phyloP scores from a whole-genome alignment of 164 flowering plant species.

The Saururus chinensis region DNA sequence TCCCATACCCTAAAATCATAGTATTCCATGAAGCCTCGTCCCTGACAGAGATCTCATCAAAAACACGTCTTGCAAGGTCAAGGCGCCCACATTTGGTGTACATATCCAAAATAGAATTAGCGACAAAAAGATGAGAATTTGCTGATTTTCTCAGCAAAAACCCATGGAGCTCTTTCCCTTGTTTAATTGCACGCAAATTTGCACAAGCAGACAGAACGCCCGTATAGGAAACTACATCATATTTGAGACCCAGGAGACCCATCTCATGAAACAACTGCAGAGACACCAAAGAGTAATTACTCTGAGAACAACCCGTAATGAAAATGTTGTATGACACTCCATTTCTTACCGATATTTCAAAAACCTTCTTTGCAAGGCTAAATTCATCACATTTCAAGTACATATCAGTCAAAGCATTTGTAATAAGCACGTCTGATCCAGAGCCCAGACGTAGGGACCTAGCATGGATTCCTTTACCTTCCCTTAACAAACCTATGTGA shows the following conservation, averaged over 20 bases:
- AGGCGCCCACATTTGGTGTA: slow-evolving; percentile 13
- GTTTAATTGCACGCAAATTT: slow-evolving; percentile 11
- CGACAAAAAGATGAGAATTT: slow-evolving; percentile 7
- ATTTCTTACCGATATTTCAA: slow-evolving; percentile 4
- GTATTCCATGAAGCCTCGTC: slow-evolving; percentile 20
- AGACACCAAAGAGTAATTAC: slow-evolving; percentile 3
- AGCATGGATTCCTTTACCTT: slow-evolving; percentile 13
- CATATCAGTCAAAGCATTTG: slow-evolving; percentile 13
- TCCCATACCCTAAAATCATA: slow-evolving; percentile 25
- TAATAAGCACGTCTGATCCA: slow-evolving; percentile 6
- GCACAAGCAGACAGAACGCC: slow-evolving; percentile 14
- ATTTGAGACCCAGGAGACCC: slow-evolving; percentile 6
- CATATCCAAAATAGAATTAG: slow-evolving; percentile 13
- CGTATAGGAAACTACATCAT: slow-evolving; percentile 10
- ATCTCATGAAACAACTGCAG: slow-evolving; percentile 8
- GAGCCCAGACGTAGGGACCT: slow-evolving; percentile 3
- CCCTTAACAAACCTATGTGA: slow-evolving; percentile 2
- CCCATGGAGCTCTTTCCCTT: slow-evolving; percentile 14
- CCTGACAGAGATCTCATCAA: slow-evolving; percentile 9
- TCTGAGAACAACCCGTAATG: slow-evolving; percentile 10
- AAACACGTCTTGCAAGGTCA: slow-evolving; percentile 7
- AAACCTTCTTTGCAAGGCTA: slow-evolving; percentile 9
- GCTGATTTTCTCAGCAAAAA: slow-evolving; percentile 3
- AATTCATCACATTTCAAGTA: slow-evolving; percentile 11
- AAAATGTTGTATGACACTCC: slow-evolving; percentile 13